Base-by-base conservation (phyloP, 2,329 filamentous ascomycete species). In the Aspergillaceae sp. region DNA sequence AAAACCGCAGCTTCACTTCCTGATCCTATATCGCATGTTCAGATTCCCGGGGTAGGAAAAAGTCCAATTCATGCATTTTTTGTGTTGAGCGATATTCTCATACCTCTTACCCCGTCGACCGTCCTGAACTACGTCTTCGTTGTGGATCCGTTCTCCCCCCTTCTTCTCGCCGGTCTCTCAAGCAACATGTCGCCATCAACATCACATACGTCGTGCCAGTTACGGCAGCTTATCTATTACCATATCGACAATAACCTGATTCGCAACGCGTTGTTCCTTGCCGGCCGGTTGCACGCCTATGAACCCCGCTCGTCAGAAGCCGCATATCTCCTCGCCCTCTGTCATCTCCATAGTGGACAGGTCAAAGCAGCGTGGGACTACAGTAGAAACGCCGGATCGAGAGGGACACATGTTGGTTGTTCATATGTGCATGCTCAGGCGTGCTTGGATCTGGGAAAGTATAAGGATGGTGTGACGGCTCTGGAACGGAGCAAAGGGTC, bases 261-360 rank as follows among this genome's bases (percentile, higher is more conserved):
- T 62, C 83, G 90, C 46, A 97, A 94, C 63, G 92, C 92, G 47
- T 82, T 95, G 37, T 98, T 98, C 71, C 87, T 95, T 51, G 86
- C 92, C 49, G 87, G 91, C 61, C 82, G 92, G 53, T 79, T 96
- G 19, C 78, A 82, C 51, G 90, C 88, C 43, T 86, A 91, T 57
- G 91, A 97, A 58, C 80, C 85, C 27, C 82, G 86, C 58, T 86
- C 83, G 19, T 76, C 79, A 48, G 92, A 98, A 67, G 83, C 87
- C 29, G 76, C 82, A 40, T 90, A 94, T 63, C 79, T 98, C 8
- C 74, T 95, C 41, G 82, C 90, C 9, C 79, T 94, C 40, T 94
- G 88, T 62, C 83, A 96, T 67, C 78, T 92, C 43, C 85, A 87
- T 43, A 78, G 88, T 40, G 86, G 88, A 30, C 86, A 94, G 62